Percentiles rank a stretch among this genome's conserved stretches.
These are phyloP conservation scores for Angomonas ambiguus DNA, from an alignment of 208 protist species.

Conservation along the genomic window DNA sequence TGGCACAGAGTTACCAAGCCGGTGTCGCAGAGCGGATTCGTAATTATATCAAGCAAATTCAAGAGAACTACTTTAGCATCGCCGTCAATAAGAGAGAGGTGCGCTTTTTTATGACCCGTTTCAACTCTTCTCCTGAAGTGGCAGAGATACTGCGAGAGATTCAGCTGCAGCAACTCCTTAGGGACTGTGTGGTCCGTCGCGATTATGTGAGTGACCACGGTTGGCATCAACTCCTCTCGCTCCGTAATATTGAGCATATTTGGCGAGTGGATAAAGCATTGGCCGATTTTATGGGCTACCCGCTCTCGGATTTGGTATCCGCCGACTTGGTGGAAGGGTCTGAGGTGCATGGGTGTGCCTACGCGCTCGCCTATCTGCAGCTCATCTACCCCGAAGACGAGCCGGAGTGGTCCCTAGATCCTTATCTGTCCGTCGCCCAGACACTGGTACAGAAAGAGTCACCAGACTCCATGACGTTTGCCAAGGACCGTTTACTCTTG, in stretches of 20 bases:
- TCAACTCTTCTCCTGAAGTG: conserved; percentile 45
- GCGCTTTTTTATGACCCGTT: conserved; percentile 40
- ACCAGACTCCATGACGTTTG: conserved; percentile 33
- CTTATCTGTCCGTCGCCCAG: conserved; percentile 40
- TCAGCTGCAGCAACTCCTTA: conserved; percentile 46
- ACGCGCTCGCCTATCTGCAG: conserved; percentile 78
- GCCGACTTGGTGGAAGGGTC: conserved; percentile 46
- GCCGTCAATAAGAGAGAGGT: conserved; percentile 37
- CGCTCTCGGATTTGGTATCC: conserved; percentile 40
- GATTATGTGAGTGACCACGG: conserved; percentile 77
- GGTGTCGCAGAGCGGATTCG: conserved; percentile 60
- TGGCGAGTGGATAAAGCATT: conserved; percentile 73
- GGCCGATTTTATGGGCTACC: conserved; percentile 69
- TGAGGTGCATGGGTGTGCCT: conserved; percentile 75
- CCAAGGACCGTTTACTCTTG: conserved; percentile 56
- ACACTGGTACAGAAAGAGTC: conserved; percentile 43
- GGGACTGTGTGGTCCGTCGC: conserved; percentile 45
- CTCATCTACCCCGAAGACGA: conserved; percentile 72
- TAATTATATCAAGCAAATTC: conserved; percentile 46
- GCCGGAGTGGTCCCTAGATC: conserved; percentile 59
- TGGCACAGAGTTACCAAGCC: conserved; percentile 60
- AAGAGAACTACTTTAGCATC: conserved; percentile 72
- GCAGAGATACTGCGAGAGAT: conserved; percentile 73
- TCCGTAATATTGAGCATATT: conserved; percentile 76
- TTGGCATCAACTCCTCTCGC: conserved; percentile 82